phyloP scores from a whole-genome alignment of 164 flowering plant genomes.

The Berberis thunbergii region DNA sequence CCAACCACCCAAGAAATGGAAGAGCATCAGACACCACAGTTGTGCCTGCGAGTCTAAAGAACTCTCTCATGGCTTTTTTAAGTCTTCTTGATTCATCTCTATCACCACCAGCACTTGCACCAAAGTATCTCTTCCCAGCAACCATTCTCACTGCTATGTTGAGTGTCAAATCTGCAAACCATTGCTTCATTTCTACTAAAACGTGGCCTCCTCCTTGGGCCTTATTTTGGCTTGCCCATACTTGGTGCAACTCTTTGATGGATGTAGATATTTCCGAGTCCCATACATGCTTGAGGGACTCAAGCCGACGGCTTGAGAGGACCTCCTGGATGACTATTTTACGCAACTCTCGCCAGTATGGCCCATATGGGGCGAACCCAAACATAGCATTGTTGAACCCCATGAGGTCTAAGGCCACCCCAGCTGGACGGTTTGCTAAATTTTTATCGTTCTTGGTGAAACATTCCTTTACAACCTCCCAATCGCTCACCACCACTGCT shows the following conservation, averaged over 20 bases:
- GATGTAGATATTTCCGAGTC: constrained; percentile 4
- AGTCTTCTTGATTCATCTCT: background rate
- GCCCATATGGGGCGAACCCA: constrained; percentile 12
- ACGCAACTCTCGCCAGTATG: constrained; percentile 13
- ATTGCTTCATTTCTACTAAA: no score
- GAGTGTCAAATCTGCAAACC: no score
- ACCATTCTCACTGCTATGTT: no score
- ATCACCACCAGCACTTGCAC: no score
- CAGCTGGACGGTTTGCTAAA: constrained; percentile 10
- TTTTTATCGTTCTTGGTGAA: constrained; percentile 11
- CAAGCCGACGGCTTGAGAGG: constrained; percentile 12
- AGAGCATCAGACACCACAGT: constrained; percentile 14
- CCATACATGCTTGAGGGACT: constrained; percentile 5
- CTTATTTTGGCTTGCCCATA: background rate
- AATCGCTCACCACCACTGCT: constrained; percentile 10
- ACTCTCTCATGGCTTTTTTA: background rate
- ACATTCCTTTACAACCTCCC: constrained; percentile 15
- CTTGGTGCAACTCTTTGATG: constrained; percentile 5
- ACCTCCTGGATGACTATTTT: constrained; percentile 10
- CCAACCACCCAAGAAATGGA: constrained; percentile 19
- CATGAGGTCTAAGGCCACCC: constrained; percentile 9
- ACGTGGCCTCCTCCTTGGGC: background rate
- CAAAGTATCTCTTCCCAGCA: no score
- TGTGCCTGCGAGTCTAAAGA: constrained; percentile 3
- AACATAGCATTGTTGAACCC: constrained; percentile 12